phyloP scores from a whole-genome alignment of 164 flowering plant genomes.

The Cinnamomum chago region DNA sequence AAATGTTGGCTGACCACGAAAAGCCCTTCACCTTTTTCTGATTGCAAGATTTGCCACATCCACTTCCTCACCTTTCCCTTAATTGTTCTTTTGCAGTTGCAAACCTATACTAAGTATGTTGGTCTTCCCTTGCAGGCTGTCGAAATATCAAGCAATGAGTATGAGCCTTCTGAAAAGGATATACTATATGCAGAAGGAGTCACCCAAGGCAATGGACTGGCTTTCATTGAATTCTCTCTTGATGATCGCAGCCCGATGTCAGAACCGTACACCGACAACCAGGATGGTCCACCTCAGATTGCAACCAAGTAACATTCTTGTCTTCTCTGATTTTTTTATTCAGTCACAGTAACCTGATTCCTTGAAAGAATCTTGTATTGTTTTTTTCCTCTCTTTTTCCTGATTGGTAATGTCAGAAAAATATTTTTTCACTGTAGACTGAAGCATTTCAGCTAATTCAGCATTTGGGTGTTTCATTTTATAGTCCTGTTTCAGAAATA shows the following conservation, averaged over 20 bases:
- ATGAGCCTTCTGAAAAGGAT: constrained; percentile 89
- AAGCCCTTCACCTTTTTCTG: too few relatives aligned
- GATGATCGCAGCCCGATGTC: constrained; percentile 98
- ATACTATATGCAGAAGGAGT: constrained; percentile 95
- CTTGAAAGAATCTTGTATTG: background rate
- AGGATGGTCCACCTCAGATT: constrained; percentile 59
- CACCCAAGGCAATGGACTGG: constrained; percentile 91
- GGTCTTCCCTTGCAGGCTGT: constrained; percentile 59
- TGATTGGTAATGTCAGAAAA: too few relatives aligned
- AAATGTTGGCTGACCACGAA: too few relatives aligned
- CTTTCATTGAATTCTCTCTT: constrained; percentile 85
- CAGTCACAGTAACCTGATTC: background rate
- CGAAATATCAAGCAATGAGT: constrained; percentile 95
- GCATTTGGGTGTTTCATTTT: too few relatives aligned
- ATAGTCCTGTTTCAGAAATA: too few relatives aligned
- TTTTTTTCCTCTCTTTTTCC: background rate
- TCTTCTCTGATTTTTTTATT: background rate
- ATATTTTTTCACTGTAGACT: too few relatives aligned
- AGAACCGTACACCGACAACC: constrained; percentile 73
- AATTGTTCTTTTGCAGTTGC: constrained; percentile 1
- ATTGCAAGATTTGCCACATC: background rate
- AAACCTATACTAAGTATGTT: constrained; percentile 1
- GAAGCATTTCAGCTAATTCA: too few relatives aligned
- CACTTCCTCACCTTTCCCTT: background rate
- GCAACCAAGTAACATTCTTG: constrained; percentile 50